phyloP scores from a whole-genome alignment of 345 rosid genomes.

The Rhodomyrtus tomentosa region DNA sequence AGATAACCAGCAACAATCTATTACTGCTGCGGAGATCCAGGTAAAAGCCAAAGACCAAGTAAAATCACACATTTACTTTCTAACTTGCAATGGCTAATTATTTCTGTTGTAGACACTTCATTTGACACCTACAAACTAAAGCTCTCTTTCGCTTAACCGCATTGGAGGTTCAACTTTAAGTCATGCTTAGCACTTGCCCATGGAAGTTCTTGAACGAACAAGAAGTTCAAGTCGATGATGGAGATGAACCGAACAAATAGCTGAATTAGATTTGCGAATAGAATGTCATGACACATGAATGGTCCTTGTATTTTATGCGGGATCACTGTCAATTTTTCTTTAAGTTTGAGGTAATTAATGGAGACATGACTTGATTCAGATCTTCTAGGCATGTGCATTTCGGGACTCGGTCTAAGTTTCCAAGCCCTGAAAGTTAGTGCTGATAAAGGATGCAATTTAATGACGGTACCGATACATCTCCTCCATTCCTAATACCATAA shows the following conservation, averaged over 20 bases:
- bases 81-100: neutral
- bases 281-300: neutral
- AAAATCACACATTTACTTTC: neutral
- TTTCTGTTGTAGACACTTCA: neutral
- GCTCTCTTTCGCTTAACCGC: neutral
- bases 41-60: neutral
- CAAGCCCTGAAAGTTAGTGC: neutral
- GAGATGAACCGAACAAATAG: neutral
- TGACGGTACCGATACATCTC: neutral
- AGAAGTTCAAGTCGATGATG: neutral
- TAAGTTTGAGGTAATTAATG: neutral
- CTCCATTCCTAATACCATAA: neutral
- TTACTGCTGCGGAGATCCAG: neutral
- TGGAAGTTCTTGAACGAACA: neutral
- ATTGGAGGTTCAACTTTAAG: neutral
- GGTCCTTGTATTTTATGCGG: neutral
- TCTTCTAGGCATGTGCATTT: neutral
- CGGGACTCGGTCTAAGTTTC: neutral
- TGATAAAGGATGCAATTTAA: neutral
- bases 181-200: neutral
- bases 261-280: neutral
- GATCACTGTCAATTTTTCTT: neutral
- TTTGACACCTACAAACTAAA: neutral
- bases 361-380: neutral
- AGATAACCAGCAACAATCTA: neutral